Conservation (phyloP, 2,329 filamentous ascomycete genomes). For the Paradendryphiella salina region DNA sequence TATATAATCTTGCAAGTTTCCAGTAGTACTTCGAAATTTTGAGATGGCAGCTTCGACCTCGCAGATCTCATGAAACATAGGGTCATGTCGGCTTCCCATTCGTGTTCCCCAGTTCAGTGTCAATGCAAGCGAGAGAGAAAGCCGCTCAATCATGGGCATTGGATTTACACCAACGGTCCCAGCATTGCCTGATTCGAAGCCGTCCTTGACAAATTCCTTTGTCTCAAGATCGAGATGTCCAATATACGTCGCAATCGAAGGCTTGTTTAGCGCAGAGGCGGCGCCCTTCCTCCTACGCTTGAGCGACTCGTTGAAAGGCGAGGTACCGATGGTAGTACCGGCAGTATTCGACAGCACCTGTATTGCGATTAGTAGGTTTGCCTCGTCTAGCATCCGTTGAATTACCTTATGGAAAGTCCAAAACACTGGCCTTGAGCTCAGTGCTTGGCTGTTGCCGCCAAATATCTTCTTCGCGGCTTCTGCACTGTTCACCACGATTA, state of each 20-base stretch:
- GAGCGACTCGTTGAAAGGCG: conserved; percentile 66
- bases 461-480: conserved; percentile 49
- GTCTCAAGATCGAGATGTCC: conserved; percentile 66
- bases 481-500: conserved; percentile 51
- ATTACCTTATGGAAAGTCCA: conserved; percentile 53
- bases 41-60: conserved; percentile 65
- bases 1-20: conserved; percentile 65
- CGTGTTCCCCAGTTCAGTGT: conserved; percentile 69
- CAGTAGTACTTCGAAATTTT: conserved; percentile 62
- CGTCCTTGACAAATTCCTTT: conserved; percentile 64
- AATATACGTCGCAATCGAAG: conserved; percentile 65
- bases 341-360: conserved; percentile 66
- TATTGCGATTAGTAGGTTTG: conserved; percentile 2
- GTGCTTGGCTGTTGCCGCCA: conserved; percentile 48
- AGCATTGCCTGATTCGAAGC: conserved; percentile 60
- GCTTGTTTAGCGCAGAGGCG: conserved; percentile 66
- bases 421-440: conserved; percentile 50
- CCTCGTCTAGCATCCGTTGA: background rate
- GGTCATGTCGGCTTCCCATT: conserved; percentile 62
- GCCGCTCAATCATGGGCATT: conserved; percentile 69
- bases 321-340: conserved; percentile 69
- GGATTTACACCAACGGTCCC: conserved; percentile 62
- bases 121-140: conserved; percentile 64
- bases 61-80: conserved; percentile 65
- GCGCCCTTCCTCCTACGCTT: conserved; percentile 68